Percentiles rank a stretch among this genome's conserved stretches.
These are phyloP conservation scores for Amylostereum areolatum DNA, from an alignment of 1,284 basidiomycete genomes.

Conservation along the genomic window DNA sequence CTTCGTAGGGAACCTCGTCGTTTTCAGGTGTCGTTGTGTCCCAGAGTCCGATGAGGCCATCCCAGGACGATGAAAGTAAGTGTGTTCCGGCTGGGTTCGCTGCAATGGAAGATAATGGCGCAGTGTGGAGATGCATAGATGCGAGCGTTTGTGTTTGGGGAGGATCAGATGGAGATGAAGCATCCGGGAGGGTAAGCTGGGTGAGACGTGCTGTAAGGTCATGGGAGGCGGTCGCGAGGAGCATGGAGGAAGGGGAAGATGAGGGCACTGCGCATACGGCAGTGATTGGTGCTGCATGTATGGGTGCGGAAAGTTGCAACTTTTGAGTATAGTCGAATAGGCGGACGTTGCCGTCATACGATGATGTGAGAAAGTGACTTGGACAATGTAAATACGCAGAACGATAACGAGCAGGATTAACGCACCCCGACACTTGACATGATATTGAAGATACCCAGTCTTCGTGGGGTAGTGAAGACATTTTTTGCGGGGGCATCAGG, in stretches of 20 bases:
- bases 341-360: conserved; percentile 76
- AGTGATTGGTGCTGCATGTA: conserved; percentile 68
- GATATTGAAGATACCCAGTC: conserved; percentile 92
- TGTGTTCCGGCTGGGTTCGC: conserved; percentile 48
- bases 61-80: conserved; percentile 76
- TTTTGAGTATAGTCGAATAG: conserved; percentile 69
- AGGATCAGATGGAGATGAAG: conserved; percentile 35
- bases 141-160: conserved; percentile 39
- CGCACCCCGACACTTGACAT: conserved; percentile 64
- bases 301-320: conserved; percentile 39
- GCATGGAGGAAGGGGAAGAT: conserved; percentile 29
- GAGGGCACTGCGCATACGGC: conserved; percentile 57
- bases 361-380: conserved; percentile 72
- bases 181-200: conserved; percentile 34
- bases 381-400: not conserved
- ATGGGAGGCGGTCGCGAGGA: conserved; percentile 78
- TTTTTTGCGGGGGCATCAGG: conserved; percentile 83
- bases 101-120: conserved; percentile 64
- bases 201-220: conserved; percentile 75
- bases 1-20: conserved; percentile 51
- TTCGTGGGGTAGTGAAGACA: conserved; percentile 80
- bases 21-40: conserved; percentile 52
- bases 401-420: conserved; percentile 11
- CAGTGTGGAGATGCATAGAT: conserved; percentile 71
- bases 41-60: conserved; percentile 76